Base-by-base conservation (phyloP, 2,329 filamentous ascomycete species). In the Didymella sp. region DNA sequence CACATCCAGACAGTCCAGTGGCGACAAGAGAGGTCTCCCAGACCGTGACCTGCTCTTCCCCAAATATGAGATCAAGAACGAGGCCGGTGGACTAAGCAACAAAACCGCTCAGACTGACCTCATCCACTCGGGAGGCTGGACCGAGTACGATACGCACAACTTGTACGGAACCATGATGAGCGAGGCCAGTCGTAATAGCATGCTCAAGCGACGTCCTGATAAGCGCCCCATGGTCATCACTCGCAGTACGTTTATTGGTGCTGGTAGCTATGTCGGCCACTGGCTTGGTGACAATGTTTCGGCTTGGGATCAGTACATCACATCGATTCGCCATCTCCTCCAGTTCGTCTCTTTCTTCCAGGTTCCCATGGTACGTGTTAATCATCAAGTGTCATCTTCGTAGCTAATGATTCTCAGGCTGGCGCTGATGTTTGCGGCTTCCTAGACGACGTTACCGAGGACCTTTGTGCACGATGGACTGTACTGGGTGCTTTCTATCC, bases 111-210 rank as follows among this genome's bases (percentile, higher is more conserved):
- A 86, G 62, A 90, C 89, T 0, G 83, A 90, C 67, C 73, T 91
- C 12, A 81, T 88, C 8, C 88, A 91, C 69, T 81, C 85, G 41
- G 87, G 88, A 55, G 89, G 88, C 1, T 77, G 87, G 50, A 79
- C 82, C 15, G 85, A 90, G 74, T 91, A 90, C 66, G 90, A 92
- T 63, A 89, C 86, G 0, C 90, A 92, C 70, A 92, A 92, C 63
- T 74, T 92, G 7, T 92, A 90, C 70, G 90, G 90, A 1, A 84
- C 85, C 59, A 82, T 91, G 87, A 92, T 92, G 89, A 89, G 86
- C 11, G 77, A 81, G 19, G 77, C 84, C 8, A 89, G 87, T 1
- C 82, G 84, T 45, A 75, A 82, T n/a, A 87, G 89, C 5, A 89
- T 93, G 88, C 75, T 85, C 9, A 77, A 80, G n/a, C 83, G 89